Conservation (phyloP, 1,139 yeast genomes). For the Pichia sp. region DNA sequence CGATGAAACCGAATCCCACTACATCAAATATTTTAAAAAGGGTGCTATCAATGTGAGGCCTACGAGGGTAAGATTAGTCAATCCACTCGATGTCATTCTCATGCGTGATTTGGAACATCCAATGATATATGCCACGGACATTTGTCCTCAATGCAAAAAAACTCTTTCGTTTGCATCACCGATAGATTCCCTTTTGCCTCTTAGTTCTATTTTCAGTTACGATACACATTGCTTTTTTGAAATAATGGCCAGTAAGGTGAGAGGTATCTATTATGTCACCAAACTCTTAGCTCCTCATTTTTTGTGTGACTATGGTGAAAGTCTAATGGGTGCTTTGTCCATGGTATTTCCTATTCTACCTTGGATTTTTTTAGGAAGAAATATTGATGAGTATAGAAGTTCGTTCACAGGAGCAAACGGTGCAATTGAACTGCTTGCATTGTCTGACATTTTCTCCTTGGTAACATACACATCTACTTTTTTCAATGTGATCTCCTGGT, state of each 20-base stretch:
- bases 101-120: neutral
- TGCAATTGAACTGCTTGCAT: neutral
- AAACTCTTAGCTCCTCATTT: neutral
- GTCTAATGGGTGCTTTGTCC: neutral
- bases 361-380: slow-evolving; percentile 5
- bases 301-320: neutral
- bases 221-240: neutral
- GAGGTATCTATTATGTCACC: neutral
- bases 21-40: slow-evolving; percentile 2
- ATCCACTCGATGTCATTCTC: neutral
- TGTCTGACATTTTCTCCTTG: neutral
- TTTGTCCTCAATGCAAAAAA: slow-evolving; percentile 13
- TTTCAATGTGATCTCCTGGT: neutral
- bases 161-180: neutral
- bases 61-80: neutral
- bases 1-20: neutral
- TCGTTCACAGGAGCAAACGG: neutral
- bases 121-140: neutral
- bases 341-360: neutral
- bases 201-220: neutral
- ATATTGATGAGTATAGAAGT: slow-evolving; percentile 1
- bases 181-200: neutral
- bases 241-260: neutral
- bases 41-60: slow-evolving; percentile 3
- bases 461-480: neutral